Conservation (phyloP, 305 asterid species). For the Nicotiana rustica region DNA sequence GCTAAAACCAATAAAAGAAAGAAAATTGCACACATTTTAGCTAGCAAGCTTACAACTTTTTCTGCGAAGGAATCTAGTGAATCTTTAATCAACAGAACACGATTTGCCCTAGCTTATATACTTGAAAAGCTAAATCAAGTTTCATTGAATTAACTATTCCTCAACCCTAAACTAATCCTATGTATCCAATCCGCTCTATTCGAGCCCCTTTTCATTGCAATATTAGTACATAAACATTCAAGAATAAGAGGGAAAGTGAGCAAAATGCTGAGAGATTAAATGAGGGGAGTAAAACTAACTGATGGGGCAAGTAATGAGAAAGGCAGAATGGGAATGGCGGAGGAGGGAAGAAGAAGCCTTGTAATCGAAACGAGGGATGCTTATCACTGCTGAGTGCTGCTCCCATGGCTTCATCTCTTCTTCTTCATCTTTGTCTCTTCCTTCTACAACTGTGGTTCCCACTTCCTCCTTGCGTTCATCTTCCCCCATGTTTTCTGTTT, state of each 20-base stretch:
- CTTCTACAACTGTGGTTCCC: not conserved
- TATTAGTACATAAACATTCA: not conserved
- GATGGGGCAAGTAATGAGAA: conserved; percentile 59
- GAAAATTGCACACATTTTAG: conserved; percentile 12
- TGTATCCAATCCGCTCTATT: not conserved
- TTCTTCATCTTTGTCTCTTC: not conserved
- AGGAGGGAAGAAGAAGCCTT: conserved; percentile 52
- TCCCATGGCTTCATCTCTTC: conserved; percentile 56
- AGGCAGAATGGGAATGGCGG: conserved; percentile 51
- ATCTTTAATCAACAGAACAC: not conserved
- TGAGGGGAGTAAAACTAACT: conserved; percentile 38
- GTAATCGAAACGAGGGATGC: conserved; percentile 58
- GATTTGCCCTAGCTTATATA: not conserved
- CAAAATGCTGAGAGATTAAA: not conserved
- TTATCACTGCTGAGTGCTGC: conserved; percentile 58
- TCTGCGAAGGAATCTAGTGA: not conserved
- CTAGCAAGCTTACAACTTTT: not conserved
- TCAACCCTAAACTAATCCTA: not conserved
- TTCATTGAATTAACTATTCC: conserved; percentile 4
- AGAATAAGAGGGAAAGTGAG: not conserved
- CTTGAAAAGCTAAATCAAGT: conserved; percentile 6
- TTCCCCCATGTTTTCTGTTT: not conserved
- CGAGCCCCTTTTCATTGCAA: not conserved
- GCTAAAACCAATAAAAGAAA: not conserved
- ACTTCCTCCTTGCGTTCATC: conserved; percentile 1